A percentile compares a stretch with the other conserved stretches of the same genome.
phyloP scores from a whole-genome alignment of 176 grass and related monocot species.

The Oropetium thomaeum region DNA sequence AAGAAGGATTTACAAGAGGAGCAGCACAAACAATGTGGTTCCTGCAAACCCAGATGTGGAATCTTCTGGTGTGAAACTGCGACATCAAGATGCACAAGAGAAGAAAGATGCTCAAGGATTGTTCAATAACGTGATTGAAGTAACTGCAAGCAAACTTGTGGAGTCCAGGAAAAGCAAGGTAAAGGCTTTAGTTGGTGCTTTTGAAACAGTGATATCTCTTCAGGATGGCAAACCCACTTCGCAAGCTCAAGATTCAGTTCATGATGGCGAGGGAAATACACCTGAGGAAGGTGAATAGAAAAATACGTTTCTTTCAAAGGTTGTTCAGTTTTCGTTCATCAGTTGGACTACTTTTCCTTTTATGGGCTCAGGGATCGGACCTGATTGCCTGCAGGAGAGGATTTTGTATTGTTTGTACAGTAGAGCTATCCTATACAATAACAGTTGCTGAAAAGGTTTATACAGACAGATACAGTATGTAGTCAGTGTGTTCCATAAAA shows the following conservation, averaged over 20 bases:
- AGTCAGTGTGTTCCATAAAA: not conserved
- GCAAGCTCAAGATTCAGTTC: conserved; percentile 40
- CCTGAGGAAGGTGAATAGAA: conserved; percentile 25
- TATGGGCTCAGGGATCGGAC: not conserved
- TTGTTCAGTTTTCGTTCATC: not conserved
- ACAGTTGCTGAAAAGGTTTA: conserved; percentile 13
- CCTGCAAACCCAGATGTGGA: conserved; percentile 35
- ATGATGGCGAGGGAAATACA: conserved; percentile 1
- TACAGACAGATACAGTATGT: conserved; percentile 21
- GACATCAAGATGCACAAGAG: conserved; percentile 67
- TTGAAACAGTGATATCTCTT: conserved; percentile 94
- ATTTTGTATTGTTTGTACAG: conserved; percentile 29
- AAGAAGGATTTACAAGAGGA: conserved; percentile 59
- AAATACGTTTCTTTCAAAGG: not conserved
- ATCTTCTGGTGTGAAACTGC: conserved; percentile 55
- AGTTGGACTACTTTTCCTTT: not conserved
- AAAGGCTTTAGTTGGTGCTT: conserved; percentile 91
- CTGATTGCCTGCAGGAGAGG: not conserved
- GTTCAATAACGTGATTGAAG: conserved; percentile 98
- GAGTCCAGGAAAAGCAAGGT: conserved; percentile 96
- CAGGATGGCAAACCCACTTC: conserved; percentile 71
- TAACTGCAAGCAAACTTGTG: conserved; percentile 88
- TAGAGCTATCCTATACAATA: not conserved
- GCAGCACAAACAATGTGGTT: conserved; percentile 4
- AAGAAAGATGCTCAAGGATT: conserved; percentile 81